Evolutionary conservation across 2,329 filamentous ascomycete genomes (phyloP).

Genomic region (Nannizziopsis barbatae): DNA sequence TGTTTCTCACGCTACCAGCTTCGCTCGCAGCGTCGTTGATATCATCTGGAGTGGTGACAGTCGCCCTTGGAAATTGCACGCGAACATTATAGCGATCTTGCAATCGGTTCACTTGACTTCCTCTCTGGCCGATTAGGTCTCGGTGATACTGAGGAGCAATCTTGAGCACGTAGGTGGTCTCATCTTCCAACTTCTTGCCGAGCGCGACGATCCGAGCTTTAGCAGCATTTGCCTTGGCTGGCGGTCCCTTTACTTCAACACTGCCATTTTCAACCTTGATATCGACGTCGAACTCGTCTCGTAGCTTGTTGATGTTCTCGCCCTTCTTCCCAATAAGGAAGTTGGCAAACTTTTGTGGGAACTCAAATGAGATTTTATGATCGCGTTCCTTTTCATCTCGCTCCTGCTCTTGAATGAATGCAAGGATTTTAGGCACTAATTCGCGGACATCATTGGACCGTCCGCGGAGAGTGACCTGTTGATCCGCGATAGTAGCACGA

Average conservation of each 20-base stretch:
- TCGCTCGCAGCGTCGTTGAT: conserved; percentile 60
- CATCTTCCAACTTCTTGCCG: conserved; percentile 76
- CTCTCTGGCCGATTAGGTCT: conserved; percentile 81
- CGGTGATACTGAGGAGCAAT: conserved; percentile 89
- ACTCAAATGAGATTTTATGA: conserved; percentile 76
- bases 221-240: conserved; percentile 82
- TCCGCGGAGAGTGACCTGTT: conserved; percentile 60
- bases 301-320: conserved; percentile 57
- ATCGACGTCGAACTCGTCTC: conserved; percentile 59
- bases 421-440: conserved; percentile 59
- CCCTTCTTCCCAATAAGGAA: conserved; percentile 60
- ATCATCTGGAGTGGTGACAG: conserved; percentile 51
- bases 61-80: conserved; percentile 81
- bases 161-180: conserved; percentile 75
- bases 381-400: conserved; percentile 88
- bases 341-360: conserved; percentile 89
- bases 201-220: conserved; percentile 70
- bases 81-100: conserved; percentile 88
- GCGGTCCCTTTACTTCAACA: conserved; percentile 89
- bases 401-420: conserved; percentile 78
- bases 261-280: conserved; percentile 89
- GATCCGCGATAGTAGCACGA: conserved; percentile 43
- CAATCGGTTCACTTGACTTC: conserved; percentile 78
- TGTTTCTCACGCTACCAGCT: conserved; percentile 46
- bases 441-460: conserved; percentile 61